phyloP scores from a whole-genome alignment of 805 yeast genomes.

The Ogataea trehaloabstinens region DNA sequence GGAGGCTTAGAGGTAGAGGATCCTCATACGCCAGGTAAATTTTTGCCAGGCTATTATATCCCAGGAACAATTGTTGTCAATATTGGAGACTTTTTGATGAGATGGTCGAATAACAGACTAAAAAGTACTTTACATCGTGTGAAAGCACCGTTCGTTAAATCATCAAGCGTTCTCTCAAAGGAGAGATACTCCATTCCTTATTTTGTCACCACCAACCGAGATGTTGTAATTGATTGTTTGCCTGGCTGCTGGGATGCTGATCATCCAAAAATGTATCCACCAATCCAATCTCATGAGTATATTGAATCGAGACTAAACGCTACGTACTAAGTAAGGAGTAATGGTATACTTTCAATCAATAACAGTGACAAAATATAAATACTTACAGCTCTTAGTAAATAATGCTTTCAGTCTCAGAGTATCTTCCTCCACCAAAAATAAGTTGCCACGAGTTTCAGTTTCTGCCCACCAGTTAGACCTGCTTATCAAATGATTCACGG shows the following conservation, averaged over 20 bases:
- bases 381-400: no score
- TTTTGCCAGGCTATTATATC: conserved; percentile 27
- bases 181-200: conserved; percentile 31
- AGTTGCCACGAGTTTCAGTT: no score
- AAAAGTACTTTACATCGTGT: conserved; percentile 42
- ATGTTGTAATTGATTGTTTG: conserved; percentile 17
- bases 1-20: conserved; percentile 40
- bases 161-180: conserved; percentile 14
- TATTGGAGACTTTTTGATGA: conserved; percentile 37
- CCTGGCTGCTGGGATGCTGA: conserved; percentile 20
- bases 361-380: no score
- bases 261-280: conserved; percentile 18
- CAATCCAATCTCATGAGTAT: conserved; percentile 24
- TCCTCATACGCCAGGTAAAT: conserved; percentile 28
- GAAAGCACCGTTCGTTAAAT: conserved; percentile 24
- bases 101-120: conserved; percentile 38
- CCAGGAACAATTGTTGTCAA: conserved; percentile 37
- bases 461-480: no score
- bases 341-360: no score
- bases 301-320: conserved; percentile 21
- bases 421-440: no score
- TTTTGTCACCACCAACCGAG: conserved; percentile 24
- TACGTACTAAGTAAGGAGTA: conserved; percentile 15
- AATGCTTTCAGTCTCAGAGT: no score
- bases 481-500: no score